Percentiles rank a stretch among this genome's conserved stretches.
Conservation (phyloP, 805 yeast species). For the Wickerhamomyces subpelliculosus region DNA sequence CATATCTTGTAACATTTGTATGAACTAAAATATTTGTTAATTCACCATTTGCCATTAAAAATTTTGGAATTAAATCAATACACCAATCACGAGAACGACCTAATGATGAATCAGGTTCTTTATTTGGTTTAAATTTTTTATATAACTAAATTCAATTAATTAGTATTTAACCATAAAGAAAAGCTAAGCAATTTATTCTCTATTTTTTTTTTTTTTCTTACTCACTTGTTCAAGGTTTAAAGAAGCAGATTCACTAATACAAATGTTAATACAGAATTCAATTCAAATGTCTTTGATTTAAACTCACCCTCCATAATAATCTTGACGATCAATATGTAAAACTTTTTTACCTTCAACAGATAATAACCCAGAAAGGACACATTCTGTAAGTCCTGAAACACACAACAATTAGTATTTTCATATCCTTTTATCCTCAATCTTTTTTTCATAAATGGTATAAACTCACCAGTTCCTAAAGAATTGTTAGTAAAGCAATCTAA, state of each 20-base stretch:
- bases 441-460: conserved; percentile 1
- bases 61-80: conserved; percentile 94
- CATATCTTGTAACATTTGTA: conserved; percentile 91
- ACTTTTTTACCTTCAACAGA: conserved; percentile 99
- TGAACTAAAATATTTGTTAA: conserved; percentile 91
- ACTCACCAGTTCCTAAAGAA: conserved; percentile 25
- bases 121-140: conserved; percentile 75
- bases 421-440: too few species aligned
- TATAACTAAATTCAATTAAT: conserved; percentile 41
- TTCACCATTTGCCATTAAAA: conserved; percentile 96
- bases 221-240: conserved; percentile 54
- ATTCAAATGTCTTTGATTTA: too few species aligned
- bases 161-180: too few species aligned
- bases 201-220: too few species aligned
- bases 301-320: conserved; percentile 97
- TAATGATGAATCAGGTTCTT: conserved; percentile 56
- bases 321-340: conserved; percentile 91
- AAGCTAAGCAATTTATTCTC: too few species aligned
- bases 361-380: conserved; percentile 86
- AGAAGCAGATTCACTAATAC: conserved; percentile 80
- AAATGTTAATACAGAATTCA: too few species aligned
- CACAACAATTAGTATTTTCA: not conserved
- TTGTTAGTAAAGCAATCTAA: not conserved
- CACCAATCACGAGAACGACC: conserved; percentile 98
- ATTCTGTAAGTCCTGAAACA: conserved; percentile 81